Base-by-base conservation (phyloP, 352 stramenopile species). In the Phytophthora boehmeriae region DNA sequence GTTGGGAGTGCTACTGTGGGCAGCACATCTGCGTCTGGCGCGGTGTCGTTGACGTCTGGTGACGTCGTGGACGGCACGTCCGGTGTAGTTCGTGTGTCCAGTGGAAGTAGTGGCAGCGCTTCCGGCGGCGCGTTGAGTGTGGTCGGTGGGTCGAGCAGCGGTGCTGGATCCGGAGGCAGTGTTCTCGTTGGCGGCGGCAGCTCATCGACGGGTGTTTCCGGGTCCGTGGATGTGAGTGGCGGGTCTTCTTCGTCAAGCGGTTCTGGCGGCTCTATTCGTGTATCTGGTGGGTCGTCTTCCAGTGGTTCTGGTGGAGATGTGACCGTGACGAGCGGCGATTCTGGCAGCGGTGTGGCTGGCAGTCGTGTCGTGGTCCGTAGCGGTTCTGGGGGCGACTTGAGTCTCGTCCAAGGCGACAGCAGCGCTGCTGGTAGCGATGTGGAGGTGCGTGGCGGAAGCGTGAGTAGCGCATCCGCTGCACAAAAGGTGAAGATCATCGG, bases 261-360 rank as follows among this genome's bases (percentile, higher is more conserved):
- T 1, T 43, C 48, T 13, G 61, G 53, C 13, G 52, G 46, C 3
- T 23, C 51, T 43, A 36, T 58, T 11, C 32, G 17, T 14, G 42
- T 59, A 16, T 57, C 44, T 25, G 61, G 61, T 27, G 47, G 41
- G 0, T 68, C 60, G 36, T 57, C 52, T 27, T 19, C 34, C 1
- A 59, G 60, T 30, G 53, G 46, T 9, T 27, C 44, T 36, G 56
- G 63, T n/a, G 57, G 49, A 2, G 30, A 59, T 8, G 50, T 71
- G 44, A 48, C 34, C 14, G 9, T 71, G 20, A 19, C 20, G 4
- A 54, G 55, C 35, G 55, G 55, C 19, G 23, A 52, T 22, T 57
- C 50, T 19, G 14, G 19, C 19, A 48, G 19, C 13, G 28, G 25
- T 4, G 11, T 27, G 8, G 8, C 25, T 23, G 39, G 52, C 39